Evolutionary conservation across 2,329 filamentous ascomycete species (phyloP).

Genomic region (Ascosphaera acerosa): DNA sequence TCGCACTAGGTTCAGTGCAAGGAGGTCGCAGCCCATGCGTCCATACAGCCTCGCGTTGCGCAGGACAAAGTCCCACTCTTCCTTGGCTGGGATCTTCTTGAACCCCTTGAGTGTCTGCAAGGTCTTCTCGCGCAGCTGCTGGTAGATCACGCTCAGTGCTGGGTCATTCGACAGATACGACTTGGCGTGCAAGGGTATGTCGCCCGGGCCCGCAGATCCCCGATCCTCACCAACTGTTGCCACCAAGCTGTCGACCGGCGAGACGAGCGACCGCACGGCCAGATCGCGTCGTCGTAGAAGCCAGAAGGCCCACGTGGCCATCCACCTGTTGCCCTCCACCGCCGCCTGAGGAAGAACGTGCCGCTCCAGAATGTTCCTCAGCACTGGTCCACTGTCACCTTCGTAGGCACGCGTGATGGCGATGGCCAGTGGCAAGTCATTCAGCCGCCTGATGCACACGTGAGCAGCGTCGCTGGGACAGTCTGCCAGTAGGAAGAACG

Average conservation of each 20-base stretch:
- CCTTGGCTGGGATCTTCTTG: constrained; percentile 48
- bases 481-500: constrained; percentile 82
- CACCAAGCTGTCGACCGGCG: constrained; percentile 50
- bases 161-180: constrained; percentile 79
- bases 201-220: constrained; percentile 33
- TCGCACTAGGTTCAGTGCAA: constrained; percentile 51
- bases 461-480: constrained; percentile 63
- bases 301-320: constrained; percentile 90
- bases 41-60: constrained; percentile 66
- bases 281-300: constrained; percentile 61
- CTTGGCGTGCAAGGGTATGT: constrained; percentile 38
- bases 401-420: constrained; percentile 72
- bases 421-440: constrained; percentile 73
- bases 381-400: constrained; percentile 50
- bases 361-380: constrained; percentile 51
- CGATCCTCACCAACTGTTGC: constrained; percentile 24
- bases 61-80: constrained; percentile 73
- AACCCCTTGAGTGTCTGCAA: constrained; percentile 68
- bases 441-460: constrained; percentile 64
- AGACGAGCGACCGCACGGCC: constrained; percentile 61
- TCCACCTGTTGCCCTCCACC: constrained; percentile 68
- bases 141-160: constrained; percentile 64
- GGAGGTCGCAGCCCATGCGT: constrained; percentile 77
- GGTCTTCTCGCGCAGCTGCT: constrained; percentile 57
- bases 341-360: constrained; percentile 55